Evolutionary conservation across 2,329 filamentous ascomycete genomes (phyloP).

Genomic region (Nothophoma quercina): DNA sequence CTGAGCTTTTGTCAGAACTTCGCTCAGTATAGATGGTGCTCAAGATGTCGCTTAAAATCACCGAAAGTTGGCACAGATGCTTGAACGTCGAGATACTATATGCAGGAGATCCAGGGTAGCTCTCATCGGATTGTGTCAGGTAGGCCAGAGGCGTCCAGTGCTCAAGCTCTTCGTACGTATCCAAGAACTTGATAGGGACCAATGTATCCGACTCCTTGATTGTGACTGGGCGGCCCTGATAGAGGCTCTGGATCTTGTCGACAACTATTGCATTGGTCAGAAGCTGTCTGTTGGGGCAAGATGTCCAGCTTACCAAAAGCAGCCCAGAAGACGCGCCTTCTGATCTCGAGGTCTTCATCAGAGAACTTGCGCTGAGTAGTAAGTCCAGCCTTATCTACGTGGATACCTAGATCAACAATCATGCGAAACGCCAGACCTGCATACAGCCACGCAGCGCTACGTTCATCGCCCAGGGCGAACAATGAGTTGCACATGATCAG

Average conservation of each 20-base stretch:
- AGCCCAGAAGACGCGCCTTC: constrained; percentile 57
- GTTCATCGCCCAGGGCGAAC: constrained; percentile 60
- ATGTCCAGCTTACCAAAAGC: constrained; percentile 46
- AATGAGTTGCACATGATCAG: constrained; percentile 61
- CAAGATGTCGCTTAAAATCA: constrained; percentile 55
- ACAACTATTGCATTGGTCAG: constrained; percentile 31
- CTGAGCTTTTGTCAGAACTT: constrained; percentile 38
- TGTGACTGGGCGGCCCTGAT: constrained; percentile 61
- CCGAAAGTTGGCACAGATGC: constrained; percentile 54
- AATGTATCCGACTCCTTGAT: constrained; percentile 57
- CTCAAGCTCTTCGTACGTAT: constrained; percentile 63
- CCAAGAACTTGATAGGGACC: constrained; percentile 58
- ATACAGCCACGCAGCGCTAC: constrained; percentile 65
- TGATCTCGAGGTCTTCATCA: constrained; percentile 57
- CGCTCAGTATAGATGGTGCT: constrained; percentile 52
- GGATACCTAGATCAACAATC: constrained; percentile 63
- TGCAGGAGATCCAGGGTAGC: constrained; percentile 47
- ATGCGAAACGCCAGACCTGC: constrained; percentile 65
- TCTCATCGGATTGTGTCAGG: constrained; percentile 31
- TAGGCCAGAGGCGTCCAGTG: constrained; percentile 58
- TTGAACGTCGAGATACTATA: constrained; percentile 56
- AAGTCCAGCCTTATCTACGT: constrained; percentile 52
- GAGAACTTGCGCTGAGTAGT: constrained; percentile 46
- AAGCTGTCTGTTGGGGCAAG: not conserved
- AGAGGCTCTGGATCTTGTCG: constrained; percentile 64